Conservation (phyloP, 2,329 filamentous ascomycete genomes). For the Arthrobotrys sphaeroides region DNA sequence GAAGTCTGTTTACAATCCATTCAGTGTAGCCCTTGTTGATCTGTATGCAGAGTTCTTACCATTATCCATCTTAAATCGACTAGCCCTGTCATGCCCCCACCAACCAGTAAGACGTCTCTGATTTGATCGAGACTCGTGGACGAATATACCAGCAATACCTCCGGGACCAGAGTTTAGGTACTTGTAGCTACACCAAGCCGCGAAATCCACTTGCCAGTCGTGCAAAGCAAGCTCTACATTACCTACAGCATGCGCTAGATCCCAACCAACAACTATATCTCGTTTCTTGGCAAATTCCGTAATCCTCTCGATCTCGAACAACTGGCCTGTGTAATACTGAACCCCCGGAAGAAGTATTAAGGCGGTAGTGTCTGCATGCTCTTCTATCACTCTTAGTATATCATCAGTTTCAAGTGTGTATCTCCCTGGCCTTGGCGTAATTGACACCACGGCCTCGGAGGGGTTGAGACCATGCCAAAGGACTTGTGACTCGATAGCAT, state of each 20-base stretch:
- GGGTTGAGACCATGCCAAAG: slow-evolving; percentile 74
- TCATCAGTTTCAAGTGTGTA: slow-evolving; percentile 75
- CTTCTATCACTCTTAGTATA: slow-evolving; percentile 77
- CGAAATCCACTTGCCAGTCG: slow-evolving; percentile 88
- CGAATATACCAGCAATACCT: slow-evolving; percentile 79
- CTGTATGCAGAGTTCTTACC: slow-evolving; percentile 59
- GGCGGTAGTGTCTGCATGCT: slow-evolving; percentile 76
- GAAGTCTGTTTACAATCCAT: slow-evolving; percentile 55
- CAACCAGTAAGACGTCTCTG: slow-evolving; percentile 77
- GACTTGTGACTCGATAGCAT: slow-evolving; percentile 84
- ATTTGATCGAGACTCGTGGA: slow-evolving; percentile 76
- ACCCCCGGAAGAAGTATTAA: slow-evolving; percentile 84
- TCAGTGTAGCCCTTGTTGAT: not conserved
- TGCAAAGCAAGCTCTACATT: slow-evolving; percentile 83
- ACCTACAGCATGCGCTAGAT: slow-evolving; percentile 84
- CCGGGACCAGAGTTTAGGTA: slow-evolving; percentile 89
- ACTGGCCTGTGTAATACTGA: slow-evolving; percentile 91
- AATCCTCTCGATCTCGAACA: slow-evolving; percentile 82
- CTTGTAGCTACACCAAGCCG: slow-evolving; percentile 94
- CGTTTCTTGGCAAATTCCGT: slow-evolving; percentile 77
- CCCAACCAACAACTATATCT: slow-evolving; percentile 82
- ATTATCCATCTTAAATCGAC: slow-evolving; percentile 85
- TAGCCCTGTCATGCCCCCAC: slow-evolving; percentile 83
- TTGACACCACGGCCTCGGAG: slow-evolving; percentile 75
- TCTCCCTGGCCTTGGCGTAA: slow-evolving; percentile 70